These are phyloP conservation scores for Nemania sp. DNA, from an alignment of 2,329 filamentous ascomycete species.

Conservation along the genomic window DNA sequence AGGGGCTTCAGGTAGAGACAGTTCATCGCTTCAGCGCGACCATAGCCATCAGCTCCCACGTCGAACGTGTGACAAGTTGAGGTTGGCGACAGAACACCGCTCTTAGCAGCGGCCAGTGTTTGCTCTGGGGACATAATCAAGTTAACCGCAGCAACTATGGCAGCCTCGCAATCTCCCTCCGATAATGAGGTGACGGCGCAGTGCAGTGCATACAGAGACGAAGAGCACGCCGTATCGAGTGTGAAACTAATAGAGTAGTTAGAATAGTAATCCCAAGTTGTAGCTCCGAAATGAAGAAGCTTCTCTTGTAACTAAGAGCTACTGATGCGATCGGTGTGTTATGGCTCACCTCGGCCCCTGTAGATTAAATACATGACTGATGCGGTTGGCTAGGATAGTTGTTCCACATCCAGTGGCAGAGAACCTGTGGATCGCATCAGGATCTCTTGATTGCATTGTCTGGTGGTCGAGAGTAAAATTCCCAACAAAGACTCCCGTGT, in stretches of 20 bases:
- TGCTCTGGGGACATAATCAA: conserved; percentile 15
- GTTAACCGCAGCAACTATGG: conserved; percentile 27
- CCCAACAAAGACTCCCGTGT: conserved; percentile 39
- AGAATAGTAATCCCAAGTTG: not conserved
- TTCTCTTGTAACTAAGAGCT: too few relatives aligned
- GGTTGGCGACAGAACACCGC: conserved; percentile 22
- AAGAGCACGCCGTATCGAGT: conserved; percentile 55
- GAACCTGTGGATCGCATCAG: conserved; percentile 20
- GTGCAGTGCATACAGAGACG: conserved; percentile 38
- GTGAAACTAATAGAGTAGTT: not conserved
- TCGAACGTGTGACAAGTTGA: conserved; percentile 39
- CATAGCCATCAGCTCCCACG: conserved; percentile 57
- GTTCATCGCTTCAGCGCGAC: conserved; percentile 60
- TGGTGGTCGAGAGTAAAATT: conserved; percentile 12
- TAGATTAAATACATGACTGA: conserved; percentile 50
- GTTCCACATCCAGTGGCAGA: conserved; percentile 13
- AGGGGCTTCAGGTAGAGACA: conserved; percentile 58
- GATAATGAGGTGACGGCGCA: conserved; percentile 10
- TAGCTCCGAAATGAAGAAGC: not conserved
- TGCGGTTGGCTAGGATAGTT: conserved; percentile 15
- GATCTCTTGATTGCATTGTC: conserved; percentile 9
- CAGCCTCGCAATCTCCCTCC: conserved; percentile 30
- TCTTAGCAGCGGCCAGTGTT: not conserved
- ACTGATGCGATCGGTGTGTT: too few relatives aligned
- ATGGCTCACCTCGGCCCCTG: conserved; percentile 53